Base-by-base conservation (phyloP, 192 early-diverging fungal genomes). In the Backusella parvicylindrica region DNA sequence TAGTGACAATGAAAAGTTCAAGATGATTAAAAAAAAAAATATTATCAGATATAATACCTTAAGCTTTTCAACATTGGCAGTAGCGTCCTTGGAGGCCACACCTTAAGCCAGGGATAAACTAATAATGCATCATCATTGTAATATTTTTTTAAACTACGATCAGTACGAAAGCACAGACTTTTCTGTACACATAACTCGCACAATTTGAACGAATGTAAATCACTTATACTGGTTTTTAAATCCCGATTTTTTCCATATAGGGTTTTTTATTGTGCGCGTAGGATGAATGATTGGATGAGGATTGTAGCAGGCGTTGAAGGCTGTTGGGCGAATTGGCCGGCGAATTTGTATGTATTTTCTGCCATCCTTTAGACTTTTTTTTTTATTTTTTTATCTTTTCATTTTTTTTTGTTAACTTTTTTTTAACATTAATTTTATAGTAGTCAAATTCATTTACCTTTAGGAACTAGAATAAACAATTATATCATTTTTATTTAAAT, bases 31-130 rank as follows among this genome's bases (percentile, higher is more conserved):
- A n/a, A 47, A 47, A 40, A 43, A 47, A 47, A 47, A 16, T 5
- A 16, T 3, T 56, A 56, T 56, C 53, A 56, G 53, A 56, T 56
- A 56, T 56, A 56, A 60, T 60, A 60, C 53, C 53, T 23, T 60
- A 60, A 60, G 53, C 11, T 28, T 60, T 60, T 60, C 53, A 60
- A 60, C 53, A 60, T 28, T 2, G 53, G 53, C 53, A 60, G 53
- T 28, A 60, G 53, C 53, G 53, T 60, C 53, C 53, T 60, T 60
- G 53, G 53, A 60, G 53, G 53, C 53, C 53, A 60, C 53, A 60
- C 53, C 53, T 60, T 60, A 60, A 60, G 53, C 53, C 53, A 60
- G 53, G 53, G 53, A 60, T 60, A 60, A 60, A 23, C 26, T 60
- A 60, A 60, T 60, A 60, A 60, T 60, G 28, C 53, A 60, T 60